These are phyloP conservation scores for Geranomyces michiganensis DNA, from an alignment of 192 early-diverging fungal species.

Conservation along the genomic window DNA sequence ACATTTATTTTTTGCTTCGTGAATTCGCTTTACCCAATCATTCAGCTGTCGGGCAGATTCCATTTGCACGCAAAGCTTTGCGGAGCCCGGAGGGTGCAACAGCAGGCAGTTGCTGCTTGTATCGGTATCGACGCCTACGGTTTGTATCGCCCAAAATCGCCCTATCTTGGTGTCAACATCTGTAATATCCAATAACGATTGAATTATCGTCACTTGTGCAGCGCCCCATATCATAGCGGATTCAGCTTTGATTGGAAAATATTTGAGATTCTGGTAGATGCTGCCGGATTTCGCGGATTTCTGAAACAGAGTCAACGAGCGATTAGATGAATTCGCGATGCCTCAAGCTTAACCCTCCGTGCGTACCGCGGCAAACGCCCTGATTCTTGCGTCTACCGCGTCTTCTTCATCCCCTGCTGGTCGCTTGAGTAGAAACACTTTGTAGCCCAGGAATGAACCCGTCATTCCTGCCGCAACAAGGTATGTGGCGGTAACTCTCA, in stretches of 20 bases:
- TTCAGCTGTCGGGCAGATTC: slow-evolving; percentile 1
- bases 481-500: slow-evolving; percentile 17
- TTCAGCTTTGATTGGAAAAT: slow-evolving; percentile 13
- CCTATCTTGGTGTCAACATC: slow-evolving; percentile 25
- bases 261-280: slow-evolving; percentile 25
- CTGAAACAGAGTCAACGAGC: not conserved
- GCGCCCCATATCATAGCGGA: slow-evolving; percentile 18
- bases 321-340: not conserved
- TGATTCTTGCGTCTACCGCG: slow-evolving; percentile 3
- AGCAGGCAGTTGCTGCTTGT: not conserved
- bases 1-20: not conserved
- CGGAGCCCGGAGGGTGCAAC: not conserved
- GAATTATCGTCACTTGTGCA: slow-evolving; percentile 7
- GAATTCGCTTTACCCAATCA: slow-evolving; percentile 12
- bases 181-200: slow-evolving; percentile 14
- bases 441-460: slow-evolving; percentile 16
- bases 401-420: slow-evolving; percentile 5
- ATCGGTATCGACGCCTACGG: not conserved
- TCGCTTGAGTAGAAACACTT: slow-evolving; percentile 5
- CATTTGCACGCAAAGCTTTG: slow-evolving; percentile 7
- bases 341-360: not conserved
- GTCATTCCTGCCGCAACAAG: slow-evolving; percentile 2
- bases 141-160: not conserved
- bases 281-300: slow-evolving; percentile 12
- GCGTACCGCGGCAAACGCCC: slow-evolving; percentile 14